Percentiles rank a stretch among this genome's conserved stretches.
These are phyloP conservation scores for Lumnitzera racemosa DNA, from an alignment of 345 rosid genomes.

Conservation along the genomic window DNA sequence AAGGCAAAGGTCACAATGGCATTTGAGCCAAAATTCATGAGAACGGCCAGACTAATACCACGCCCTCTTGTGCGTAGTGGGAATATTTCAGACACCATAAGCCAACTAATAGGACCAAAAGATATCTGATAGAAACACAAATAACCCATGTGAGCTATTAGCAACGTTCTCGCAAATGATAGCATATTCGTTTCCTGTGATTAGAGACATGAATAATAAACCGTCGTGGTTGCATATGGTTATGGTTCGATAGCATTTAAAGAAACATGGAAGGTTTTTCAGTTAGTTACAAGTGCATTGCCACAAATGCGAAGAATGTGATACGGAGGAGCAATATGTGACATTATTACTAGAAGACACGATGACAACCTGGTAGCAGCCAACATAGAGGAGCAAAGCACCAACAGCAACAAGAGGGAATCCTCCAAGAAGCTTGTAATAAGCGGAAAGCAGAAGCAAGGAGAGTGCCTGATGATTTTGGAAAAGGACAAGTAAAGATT, in stretches of 20 bases:
- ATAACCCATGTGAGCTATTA: neutral
- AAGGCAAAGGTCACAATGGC: constrained; percentile 96
- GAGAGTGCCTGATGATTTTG: constrained; percentile 58
- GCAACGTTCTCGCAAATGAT: neutral
- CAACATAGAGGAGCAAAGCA: constrained; percentile 84
- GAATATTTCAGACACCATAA: constrained; percentile 95
- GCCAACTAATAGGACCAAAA: constrained; percentile 98
- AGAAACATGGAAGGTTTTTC: too few relatives aligned
- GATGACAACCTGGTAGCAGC: constrained; percentile 79
- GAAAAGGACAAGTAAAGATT: constrained; percentile 9
- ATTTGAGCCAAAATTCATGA: constrained; percentile 89
- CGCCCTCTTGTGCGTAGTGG: constrained; percentile 84
- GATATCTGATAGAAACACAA: constrained; percentile 49
- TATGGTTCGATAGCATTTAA: too few relatives aligned
- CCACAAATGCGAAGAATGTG: too few relatives aligned
- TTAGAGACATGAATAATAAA: too few relatives aligned
- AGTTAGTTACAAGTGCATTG: too few relatives aligned
- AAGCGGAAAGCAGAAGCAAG: constrained; percentile 73
- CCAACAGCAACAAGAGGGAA: constrained; percentile 69
- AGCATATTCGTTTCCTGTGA: neutral
- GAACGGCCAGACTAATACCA: constrained; percentile 91
- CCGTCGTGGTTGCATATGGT: too few relatives aligned
- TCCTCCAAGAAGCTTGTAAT: constrained; percentile 66
- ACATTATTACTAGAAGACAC: constrained; percentile 3
- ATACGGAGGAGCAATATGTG: too few relatives aligned